phyloP scores from a whole-genome alignment of 2,329 filamentous ascomycete genomes.

The Colletotrichum siamense region DNA sequence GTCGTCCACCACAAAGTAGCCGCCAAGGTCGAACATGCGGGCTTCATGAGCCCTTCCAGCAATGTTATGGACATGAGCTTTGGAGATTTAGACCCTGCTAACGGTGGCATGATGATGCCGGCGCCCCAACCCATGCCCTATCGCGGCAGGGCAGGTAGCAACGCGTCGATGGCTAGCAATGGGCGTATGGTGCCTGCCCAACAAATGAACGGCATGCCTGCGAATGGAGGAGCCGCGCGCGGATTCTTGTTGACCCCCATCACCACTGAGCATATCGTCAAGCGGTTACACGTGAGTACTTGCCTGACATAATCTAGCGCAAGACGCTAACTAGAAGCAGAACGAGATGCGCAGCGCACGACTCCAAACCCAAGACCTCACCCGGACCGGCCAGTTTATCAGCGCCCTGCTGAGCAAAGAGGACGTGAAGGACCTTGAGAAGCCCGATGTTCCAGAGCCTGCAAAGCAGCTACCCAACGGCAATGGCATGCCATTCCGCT shows the following conservation, averaged over 20 bases:
- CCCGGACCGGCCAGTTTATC: constrained; percentile 82
- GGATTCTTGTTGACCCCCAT: constrained; percentile 83
- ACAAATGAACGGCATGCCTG: constrained; percentile 53
- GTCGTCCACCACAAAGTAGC: constrained; percentile 99
- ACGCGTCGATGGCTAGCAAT: constrained; percentile 66
- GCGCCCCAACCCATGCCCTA: constrained; percentile 72
- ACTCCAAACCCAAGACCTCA: constrained; percentile 85
- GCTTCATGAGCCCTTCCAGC: constrained; percentile 75
- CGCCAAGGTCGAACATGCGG: constrained; percentile 94
- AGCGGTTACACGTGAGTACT: constrained; percentile 76
- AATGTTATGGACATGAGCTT: constrained; percentile 90
- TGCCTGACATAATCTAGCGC: neutral
- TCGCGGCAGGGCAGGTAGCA: constrained; percentile 73
- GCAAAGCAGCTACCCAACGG: constrained; percentile 58
- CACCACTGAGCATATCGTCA: constrained; percentile 93
- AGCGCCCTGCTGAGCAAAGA: constrained; percentile 78
- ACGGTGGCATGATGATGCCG: constrained; percentile 74
- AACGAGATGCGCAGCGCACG: constrained; percentile 89
- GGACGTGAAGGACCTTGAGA: constrained; percentile 63
- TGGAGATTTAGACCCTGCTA: constrained; percentile 85
- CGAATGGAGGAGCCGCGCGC: constrained; percentile 63
- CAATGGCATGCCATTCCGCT: constrained; percentile 61
- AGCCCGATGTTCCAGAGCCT: constrained; percentile 51
- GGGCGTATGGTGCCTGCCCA: constrained; percentile 63
- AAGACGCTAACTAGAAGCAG: constrained; percentile 50